A percentile compares a stretch with the other conserved stretches of the same genome.
Evolutionary conservation across 305 asterid genomes (phyloP).

Genomic region (Fraxinus angustifolia): DNA sequence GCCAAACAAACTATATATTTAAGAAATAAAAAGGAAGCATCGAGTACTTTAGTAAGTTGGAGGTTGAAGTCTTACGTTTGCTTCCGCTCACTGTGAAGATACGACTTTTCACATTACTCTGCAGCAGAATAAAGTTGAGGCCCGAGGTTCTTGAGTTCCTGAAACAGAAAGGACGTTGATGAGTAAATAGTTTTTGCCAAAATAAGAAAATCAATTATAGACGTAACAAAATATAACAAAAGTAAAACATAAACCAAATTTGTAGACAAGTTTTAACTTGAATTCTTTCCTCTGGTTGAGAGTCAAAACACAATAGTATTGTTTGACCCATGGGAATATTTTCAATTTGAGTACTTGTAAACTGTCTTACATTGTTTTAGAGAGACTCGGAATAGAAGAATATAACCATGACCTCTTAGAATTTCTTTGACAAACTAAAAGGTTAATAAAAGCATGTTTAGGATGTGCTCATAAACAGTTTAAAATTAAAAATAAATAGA

Average conservation of each 20-base stretch:
- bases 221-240: no score
- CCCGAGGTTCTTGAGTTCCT: slow-evolving; percentile 87
- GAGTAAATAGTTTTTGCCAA: background rate
- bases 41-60: background rate
- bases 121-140: slow-evolving; percentile 94
- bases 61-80: slow-evolving; percentile 54
- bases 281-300: background rate
- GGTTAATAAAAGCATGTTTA: background rate
- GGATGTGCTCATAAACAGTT: no score
- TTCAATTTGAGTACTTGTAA: background rate
- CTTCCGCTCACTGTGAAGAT: slow-evolving; percentile 72
- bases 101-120: slow-evolving; percentile 85
- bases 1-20: background rate
- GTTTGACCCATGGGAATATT: background rate
- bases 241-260: no score
- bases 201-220: background rate
- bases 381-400: background rate
- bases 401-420: background rate
- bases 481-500: no score
- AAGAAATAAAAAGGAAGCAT: slow-evolving; percentile 13
- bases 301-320: background rate
- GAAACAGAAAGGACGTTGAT: slow-evolving; percentile 14
- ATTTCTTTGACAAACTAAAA: background rate
- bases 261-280: background rate
- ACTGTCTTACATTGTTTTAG: background rate